Conservation (phyloP, 768 basidiomycete genomes). For the Psilocybe azurescens region DNA sequence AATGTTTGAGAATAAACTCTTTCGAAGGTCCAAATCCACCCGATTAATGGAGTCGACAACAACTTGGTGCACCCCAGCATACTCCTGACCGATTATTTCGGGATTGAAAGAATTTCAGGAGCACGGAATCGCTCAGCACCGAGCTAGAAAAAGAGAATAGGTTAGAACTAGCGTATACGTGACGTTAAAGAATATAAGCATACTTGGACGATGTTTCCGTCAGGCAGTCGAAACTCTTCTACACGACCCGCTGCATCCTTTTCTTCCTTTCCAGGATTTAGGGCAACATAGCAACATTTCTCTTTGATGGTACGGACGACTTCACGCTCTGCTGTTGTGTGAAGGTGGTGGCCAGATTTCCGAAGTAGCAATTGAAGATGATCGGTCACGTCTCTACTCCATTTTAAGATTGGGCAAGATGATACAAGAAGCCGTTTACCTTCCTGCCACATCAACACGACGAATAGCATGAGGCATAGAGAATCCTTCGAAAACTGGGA, state of each 20-base stretch:
- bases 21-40: slow-evolving; percentile 95
- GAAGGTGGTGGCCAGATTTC: slow-evolving; percentile 92
- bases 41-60: slow-evolving; percentile 98
- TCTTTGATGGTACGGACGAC: slow-evolving; percentile 98
- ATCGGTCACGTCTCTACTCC: slow-evolving; percentile 89
- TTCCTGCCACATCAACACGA: slow-evolving; percentile 94
- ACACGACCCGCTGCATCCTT: slow-evolving; percentile 79
- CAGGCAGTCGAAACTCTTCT: slow-evolving; percentile 93
- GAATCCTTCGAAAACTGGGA: slow-evolving; percentile 98
- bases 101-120: slow-evolving; percentile 99
- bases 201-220: slow-evolving; percentile 93
- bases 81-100: slow-evolving; percentile 94
- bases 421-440: slow-evolving; percentile 51
- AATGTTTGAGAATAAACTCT: slow-evolving; percentile 95
- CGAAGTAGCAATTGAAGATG: slow-evolving; percentile 93
- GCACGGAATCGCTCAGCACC: slow-evolving; percentile 95
- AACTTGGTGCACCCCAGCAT: slow-evolving; percentile 96
- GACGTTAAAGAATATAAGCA: slow-evolving; percentile 23
- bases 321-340: slow-evolving; percentile 97
- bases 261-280: slow-evolving; percentile 94
- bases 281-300: slow-evolving; percentile 94
- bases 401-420: slow-evolving; percentile 22
- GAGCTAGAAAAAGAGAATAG: slow-evolving; percentile 57
- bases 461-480: slow-evolving; percentile 99
- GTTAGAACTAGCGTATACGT: slow-evolving; percentile 19